Evolutionary conservation across 176 grass and related monocot species (phyloP).

Genomic region (Bolboschoenus planiculmis): DNA sequence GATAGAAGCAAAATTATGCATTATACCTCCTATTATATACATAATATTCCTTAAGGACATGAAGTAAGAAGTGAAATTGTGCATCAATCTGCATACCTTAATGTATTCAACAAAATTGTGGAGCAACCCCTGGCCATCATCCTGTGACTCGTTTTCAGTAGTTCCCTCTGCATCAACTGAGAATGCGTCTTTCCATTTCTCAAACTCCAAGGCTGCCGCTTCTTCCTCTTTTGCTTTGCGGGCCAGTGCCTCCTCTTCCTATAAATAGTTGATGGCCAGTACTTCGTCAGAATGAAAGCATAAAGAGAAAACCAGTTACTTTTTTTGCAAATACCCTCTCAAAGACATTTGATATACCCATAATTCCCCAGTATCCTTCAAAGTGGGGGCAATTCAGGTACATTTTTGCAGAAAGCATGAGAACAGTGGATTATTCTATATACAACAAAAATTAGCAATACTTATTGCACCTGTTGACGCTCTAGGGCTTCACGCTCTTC

Average conservation of each 20-base stretch:
- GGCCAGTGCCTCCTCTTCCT: slow-evolving; percentile 80
- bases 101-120: slow-evolving; percentile 95
- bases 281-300: too few species aligned
- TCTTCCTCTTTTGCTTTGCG: slow-evolving; percentile 70
- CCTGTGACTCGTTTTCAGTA: slow-evolving; percentile 75
- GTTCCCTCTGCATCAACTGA: slow-evolving; percentile 96
- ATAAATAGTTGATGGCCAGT: too few species aligned
- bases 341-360: not conserved
- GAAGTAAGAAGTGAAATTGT: not conserved
- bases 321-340: too few species aligned
- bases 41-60: not conserved
- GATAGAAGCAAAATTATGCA: not conserved
- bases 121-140: slow-evolving; percentile 62
- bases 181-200: slow-evolving; percentile 92
- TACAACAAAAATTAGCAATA: not conserved
- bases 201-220: slow-evolving; percentile 67
- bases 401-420: not conserved
- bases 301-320: too few species aligned
- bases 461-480: slow-evolving; percentile 20
- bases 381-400: not conserved
- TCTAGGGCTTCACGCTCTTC: slow-evolving; percentile 85
- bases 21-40: not conserved
- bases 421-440: too few species aligned
- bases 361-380: not conserved
- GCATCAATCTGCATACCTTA: slow-evolving; percentile 36